Evolutionary conservation across 306 rosid genomes (phyloP), one percentile per base, ranked within the genome.

Genomic region (Acacia crassicarpa): DNA sequence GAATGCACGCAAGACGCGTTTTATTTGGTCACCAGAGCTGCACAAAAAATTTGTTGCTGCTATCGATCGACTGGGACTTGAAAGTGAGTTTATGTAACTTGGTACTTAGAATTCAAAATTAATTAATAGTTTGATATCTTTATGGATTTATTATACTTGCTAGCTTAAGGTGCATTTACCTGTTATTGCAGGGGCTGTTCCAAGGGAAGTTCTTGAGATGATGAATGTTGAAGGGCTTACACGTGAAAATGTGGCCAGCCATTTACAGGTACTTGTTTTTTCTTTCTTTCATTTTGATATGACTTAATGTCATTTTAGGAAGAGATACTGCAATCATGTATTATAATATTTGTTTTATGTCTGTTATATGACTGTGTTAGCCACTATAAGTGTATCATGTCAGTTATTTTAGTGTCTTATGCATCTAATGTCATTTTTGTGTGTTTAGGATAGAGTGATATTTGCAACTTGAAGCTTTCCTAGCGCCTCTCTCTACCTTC

Each of bases 221-320:
- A 93, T 94, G 97, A 91, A 94, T 85, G 89, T 88, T 27, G 94
- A 94, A 83, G 95, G 98, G 33, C 91, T 94, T 41, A 88, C 98
- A 32, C 83, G 97, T 79, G 95, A 91, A 86, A 91, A 91, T 56
- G 95, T 94, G 77, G 98, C 98, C 10, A 93, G 98, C 85, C 98
- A 94, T 88, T 86, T 94, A 41, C 97, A 91, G 95, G 98, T 83
- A 84, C 51, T 76, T 22, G 85, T 78, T 40, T 38, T 15, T 40
- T 41, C 3, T 1, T n/a, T 69, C 32, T 68, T 45, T 38, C 73
- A 38, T 68, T 41, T n/a, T 3, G 25, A 46, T 45, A 2, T 11
- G 10, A 13, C 51, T 44, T 44, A 44, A 44, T 8, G 3, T 10
- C 3, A 9, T 43, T 43, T 13, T 43, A 9, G 46, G 46, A 43